Conservation (phyloP, 2,329 filamentous ascomycete species). For the Dryadomyces quercivorus region DNA sequence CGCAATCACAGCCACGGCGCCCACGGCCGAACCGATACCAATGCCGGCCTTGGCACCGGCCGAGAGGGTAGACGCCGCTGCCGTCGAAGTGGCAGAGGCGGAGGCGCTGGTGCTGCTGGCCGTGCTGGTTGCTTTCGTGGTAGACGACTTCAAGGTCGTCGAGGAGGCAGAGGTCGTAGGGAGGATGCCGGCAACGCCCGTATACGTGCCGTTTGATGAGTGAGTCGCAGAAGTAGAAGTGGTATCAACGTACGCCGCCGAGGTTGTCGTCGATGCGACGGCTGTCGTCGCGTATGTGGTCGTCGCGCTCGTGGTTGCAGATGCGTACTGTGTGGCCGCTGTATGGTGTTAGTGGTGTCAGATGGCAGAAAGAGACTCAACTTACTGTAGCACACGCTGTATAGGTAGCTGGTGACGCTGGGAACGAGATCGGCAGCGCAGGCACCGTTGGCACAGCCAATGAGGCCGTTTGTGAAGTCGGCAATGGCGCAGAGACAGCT, state of each 20-base stretch:
- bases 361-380: not conserved
- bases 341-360: not conserved
- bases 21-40: conserved; percentile 11
- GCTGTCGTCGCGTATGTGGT: not conserved
- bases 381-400: conserved; percentile 13
- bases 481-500: conserved; percentile 12
- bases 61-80: conserved; percentile 4
- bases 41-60: conserved; percentile 12
- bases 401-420: conserved; percentile 10
- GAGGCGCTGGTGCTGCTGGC: not conserved
- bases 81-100: not conserved
- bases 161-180: not conserved
- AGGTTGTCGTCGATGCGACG: not conserved
- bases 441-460: conserved; percentile 10
- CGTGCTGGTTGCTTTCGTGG: not conserved
- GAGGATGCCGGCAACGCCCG: too few species aligned
- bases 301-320: not conserved
- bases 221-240: not conserved
- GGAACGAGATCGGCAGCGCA: conserved; percentile 11
- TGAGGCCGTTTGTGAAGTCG: conserved; percentile 10
- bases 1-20: conserved; percentile 10
- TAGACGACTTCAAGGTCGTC: not conserved
- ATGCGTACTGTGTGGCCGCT: not conserved
- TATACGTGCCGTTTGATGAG: too few species aligned
- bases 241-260: not conserved